Base-by-base conservation (phyloP, 108 stramenopile species). In the Stephanodiscus triporus region DNA sequence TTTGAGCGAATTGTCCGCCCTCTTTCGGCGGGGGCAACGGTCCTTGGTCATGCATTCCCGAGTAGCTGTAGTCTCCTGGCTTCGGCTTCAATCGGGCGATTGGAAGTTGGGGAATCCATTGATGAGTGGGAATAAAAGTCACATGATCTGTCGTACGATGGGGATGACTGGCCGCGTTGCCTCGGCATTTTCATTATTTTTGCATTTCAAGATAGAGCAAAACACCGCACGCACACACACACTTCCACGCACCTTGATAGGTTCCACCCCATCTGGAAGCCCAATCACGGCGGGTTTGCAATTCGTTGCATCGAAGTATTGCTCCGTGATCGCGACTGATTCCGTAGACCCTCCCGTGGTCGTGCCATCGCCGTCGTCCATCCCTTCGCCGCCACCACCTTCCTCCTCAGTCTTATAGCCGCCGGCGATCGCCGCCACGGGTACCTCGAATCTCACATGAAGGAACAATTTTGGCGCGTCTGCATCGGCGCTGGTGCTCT, bases 21-120 rank as follows among this genome's bases (percentile, higher is more conserved):
- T 91, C 89, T 73, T 78, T 84, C 5, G 77, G 93, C 22, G 68
- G 64, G 5, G 86, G 85, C 27, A 94, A 57, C 29, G 82, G 85
- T 9, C 89, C 93, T 27, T 89, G 87, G 76, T 94, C 93, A 58
- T 94, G 93, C 78, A 86, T 79, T 30, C 93, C 93, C 54, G 90
- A 85, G 60, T 94, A 91, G 14, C 50, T 56, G 63, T 82, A 83
- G 59, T 83, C 78, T 43, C 86, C 86, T 24, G 81, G 68, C 51
- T 83, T 40, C 19, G 84, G 79, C 77, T 84, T 75, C 13, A 22
- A 47, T 49, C 30, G 11, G 0, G 8, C 26, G 23, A 57, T 56
- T 11, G 36, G 32, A 16, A 23, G 38, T 8, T 24, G 36, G 2
- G 17, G 16, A 9, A 40, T 40, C 40, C 7, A 40, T 40, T 40